phyloP scores from a whole-genome alignment of 2,329 filamentous ascomycete genomes.

The Exophiala phaeomuriformis region DNA sequence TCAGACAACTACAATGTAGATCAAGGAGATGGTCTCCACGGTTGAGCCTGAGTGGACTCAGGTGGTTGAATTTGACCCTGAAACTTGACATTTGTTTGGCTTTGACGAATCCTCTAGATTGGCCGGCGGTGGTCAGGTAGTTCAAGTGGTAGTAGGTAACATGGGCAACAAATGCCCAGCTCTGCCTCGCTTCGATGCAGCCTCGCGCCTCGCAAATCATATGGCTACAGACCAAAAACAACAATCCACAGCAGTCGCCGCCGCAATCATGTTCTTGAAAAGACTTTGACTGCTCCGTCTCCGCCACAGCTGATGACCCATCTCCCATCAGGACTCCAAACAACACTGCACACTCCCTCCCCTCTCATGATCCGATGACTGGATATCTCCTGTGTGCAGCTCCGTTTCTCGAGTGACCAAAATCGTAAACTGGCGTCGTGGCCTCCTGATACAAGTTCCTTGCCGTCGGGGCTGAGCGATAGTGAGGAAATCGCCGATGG shows the following conservation, averaged over 20 bases:
- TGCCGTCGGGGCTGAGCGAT: conserved; percentile 84
- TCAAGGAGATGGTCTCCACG: background rate
- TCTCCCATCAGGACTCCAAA: conserved; percentile 91
- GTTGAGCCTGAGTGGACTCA: background rate
- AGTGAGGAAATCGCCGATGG: conserved; percentile 86
- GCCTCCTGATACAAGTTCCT: conserved; percentile 88
- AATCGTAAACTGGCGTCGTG: conserved; percentile 94
- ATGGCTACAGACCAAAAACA: conserved; percentile 3
- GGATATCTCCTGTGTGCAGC: conserved; percentile 91
- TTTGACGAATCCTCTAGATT: too few species aligned
- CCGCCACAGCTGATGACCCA: conserved; percentile 93
- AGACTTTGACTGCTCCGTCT: conserved; percentile 94
- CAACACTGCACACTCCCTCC: conserved; percentile 87
- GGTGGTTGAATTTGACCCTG: background rate
- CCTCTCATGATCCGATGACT: conserved; percentile 90
- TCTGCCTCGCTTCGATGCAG: too few species aligned
- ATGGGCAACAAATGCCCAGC: too few species aligned
- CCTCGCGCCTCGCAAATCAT: background rate
- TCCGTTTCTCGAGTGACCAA: conserved; percentile 93
- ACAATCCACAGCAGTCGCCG: background rate
- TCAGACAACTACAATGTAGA: too few species aligned
- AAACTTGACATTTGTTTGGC: background rate
- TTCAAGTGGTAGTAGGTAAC: too few species aligned
- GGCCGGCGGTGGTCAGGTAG: too few species aligned
- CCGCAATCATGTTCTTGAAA: conserved; percentile 30